Percentiles rank a stretch among this genome's conserved stretches.
Evolutionary conservation across 129 eudicot species (phyloP).

Genomic region (Deinandra increscens): DNA sequence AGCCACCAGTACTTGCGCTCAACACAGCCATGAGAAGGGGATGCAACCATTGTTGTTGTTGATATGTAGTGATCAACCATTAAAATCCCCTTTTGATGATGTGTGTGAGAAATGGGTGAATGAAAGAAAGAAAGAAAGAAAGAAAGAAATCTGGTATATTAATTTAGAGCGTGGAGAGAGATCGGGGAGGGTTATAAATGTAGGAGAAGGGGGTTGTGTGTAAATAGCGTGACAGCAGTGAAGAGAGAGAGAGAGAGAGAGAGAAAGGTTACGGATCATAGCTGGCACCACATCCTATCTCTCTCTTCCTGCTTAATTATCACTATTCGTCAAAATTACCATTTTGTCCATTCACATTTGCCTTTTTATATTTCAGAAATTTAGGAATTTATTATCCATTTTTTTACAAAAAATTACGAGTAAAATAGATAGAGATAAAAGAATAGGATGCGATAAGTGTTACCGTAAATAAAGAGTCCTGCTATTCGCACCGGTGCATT

Average conservation of each 20-base stretch:
- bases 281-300: constrained; percentile 6
- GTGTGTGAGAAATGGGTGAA: not conserved
- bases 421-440: too few relatives aligned
- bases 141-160: not conserved
- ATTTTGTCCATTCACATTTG: too few relatives aligned
- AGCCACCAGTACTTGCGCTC: constrained; percentile 97
- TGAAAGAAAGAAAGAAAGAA: too few relatives aligned
- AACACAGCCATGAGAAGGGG: constrained; percentile 53
- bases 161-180: not conserved
- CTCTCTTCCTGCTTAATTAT: not conserved
- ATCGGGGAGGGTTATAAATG: constrained; percentile 1
- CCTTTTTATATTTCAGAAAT: too few relatives aligned
- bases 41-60: constrained; percentile 40
- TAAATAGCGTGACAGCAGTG: constrained; percentile 5
- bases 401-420: too few relatives aligned
- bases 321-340: not conserved
- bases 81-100: constrained; percentile 5
- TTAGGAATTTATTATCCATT: too few relatives aligned
- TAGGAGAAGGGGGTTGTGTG: constrained; percentile 15
- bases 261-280: not conserved
- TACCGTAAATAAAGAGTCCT: too few relatives aligned
- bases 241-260: not conserved
- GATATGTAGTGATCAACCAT: constrained; percentile 12
- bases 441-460: too few relatives aligned
- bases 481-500: too few relatives aligned